A percentile compares a stretch with the other conserved stretches of the same genome.
phyloP scores from a whole-genome alignment of 148 eudicot species.

The Spergularia bocconei region DNA sequence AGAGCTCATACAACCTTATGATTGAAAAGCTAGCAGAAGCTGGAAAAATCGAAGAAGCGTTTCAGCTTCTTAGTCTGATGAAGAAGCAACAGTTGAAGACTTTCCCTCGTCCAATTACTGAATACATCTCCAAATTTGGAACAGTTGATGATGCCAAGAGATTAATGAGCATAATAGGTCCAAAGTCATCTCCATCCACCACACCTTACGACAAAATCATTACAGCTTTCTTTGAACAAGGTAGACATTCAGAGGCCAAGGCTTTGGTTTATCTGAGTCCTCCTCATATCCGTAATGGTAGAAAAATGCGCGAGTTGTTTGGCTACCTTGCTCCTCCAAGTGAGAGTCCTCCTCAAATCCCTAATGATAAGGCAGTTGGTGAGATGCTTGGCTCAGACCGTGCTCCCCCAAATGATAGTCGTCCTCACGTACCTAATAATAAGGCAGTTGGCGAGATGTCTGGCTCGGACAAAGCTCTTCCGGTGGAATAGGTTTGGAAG shows the following conservation, averaged over 20 bases:
- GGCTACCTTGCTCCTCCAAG: too few relatives aligned
- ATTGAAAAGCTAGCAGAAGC: constrained; percentile 55
- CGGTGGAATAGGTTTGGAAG: too few relatives aligned
- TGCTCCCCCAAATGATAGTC: too few relatives aligned
- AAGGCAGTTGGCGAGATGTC: too few relatives aligned
- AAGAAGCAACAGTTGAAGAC: constrained; percentile 69
- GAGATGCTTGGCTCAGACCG: too few relatives aligned
- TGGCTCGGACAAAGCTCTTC: too few relatives aligned
- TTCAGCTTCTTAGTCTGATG: constrained; percentile 38
- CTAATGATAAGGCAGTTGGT: too few relatives aligned
- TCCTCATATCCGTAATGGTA: too few relatives aligned
- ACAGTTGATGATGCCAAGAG: constrained; percentile 61
- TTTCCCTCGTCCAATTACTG: constrained; percentile 51
- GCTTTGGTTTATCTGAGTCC: too few relatives aligned
- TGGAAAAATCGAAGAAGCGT: constrained; percentile 63
- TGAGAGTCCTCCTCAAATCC: too few relatives aligned
- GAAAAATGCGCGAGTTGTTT: too few relatives aligned
- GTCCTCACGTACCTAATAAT: too few relatives aligned
- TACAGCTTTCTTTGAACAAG: constrained; percentile 52
- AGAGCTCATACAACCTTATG: constrained; percentile 55
- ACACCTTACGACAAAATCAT: constrained; percentile 51
- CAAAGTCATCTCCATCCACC: constrained; percentile 44
- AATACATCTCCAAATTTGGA: constrained; percentile 61
- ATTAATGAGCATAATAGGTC: constrained; percentile 46
- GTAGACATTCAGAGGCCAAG: constrained; percentile 61